A percentile compares a stretch with the other conserved stretches of the same genome.
These are phyloP conservation scores for Fusarium begoniae DNA, from an alignment of 2,329 filamentous ascomycete genomes.

Conservation along the genomic window DNA sequence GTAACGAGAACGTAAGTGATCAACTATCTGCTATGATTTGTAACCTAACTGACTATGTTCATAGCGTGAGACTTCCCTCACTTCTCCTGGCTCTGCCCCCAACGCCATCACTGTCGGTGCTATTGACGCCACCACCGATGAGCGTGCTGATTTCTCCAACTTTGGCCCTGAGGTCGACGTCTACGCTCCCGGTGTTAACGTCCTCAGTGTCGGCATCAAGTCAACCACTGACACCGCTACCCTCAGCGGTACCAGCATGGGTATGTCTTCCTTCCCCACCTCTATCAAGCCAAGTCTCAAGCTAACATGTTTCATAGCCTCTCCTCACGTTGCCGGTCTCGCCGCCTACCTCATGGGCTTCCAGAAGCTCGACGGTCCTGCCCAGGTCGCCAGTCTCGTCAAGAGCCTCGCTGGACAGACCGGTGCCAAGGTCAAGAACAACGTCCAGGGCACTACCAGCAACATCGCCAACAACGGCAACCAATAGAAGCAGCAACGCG, in stretches of 20 bases:
- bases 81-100: constrained; percentile 64
- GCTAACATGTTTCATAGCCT: constrained; percentile 52
- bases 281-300: neutral
- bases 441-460: constrained; percentile 56
- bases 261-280: constrained; percentile 39
- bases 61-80: constrained; percentile 58
- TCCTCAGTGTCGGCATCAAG: constrained; percentile 63
- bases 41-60: constrained; percentile 9
- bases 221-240: constrained; percentile 55
- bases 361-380: constrained; percentile 56
- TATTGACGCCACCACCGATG: constrained; percentile 61
- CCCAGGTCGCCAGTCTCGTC: constrained; percentile 57
- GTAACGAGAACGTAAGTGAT: constrained; percentile 60
- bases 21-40: neutral
- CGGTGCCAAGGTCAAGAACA: constrained; percentile 55
- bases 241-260: constrained; percentile 68
- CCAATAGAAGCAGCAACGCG: constrained; percentile 34
- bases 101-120: constrained; percentile 69
- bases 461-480: constrained; percentile 68
- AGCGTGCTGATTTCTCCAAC: constrained; percentile 65
- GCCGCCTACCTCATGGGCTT: constrained; percentile 73
- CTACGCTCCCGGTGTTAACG: constrained; percentile 64
- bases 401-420: constrained; percentile 60
- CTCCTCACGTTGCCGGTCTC: constrained; percentile 73
- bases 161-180: constrained; percentile 63